A percentile compares a stretch with the other conserved stretches of the same genome.
Conservation (phyloP, 2,329 filamentous ascomycete species). For the Whalleya microplaca region DNA sequence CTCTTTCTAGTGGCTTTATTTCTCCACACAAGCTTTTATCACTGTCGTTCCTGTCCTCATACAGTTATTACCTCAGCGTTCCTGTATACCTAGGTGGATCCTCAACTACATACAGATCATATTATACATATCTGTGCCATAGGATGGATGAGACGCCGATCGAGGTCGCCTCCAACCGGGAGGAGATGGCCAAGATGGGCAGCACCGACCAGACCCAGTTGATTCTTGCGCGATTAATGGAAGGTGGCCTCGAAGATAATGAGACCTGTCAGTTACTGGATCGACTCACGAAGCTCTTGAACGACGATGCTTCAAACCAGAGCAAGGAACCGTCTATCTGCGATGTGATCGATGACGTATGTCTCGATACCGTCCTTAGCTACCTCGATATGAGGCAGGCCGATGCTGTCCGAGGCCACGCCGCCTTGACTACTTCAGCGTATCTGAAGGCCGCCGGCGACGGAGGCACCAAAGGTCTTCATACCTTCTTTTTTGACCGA, state of each 20-base stretch:
- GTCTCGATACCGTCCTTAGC: conserved; percentile 82
- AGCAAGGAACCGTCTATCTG: conserved; percentile 56
- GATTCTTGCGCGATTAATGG: conserved; percentile 86
- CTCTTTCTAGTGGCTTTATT: not conserved
- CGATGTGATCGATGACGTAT: conserved; percentile 70
- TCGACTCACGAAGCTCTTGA: conserved; percentile 62
- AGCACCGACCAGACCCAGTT: conserved; percentile 68
- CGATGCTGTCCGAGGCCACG: conserved; percentile 75
- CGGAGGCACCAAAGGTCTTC: conserved; percentile 70
- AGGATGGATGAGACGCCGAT: conserved; percentile 36
- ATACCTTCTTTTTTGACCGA: conserved; percentile 73
- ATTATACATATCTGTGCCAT: not conserved
- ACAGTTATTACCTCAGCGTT: too few species aligned
- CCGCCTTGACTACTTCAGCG: conserved; percentile 79
- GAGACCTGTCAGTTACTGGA: conserved; percentile 66
- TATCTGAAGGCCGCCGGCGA: conserved; percentile 79
- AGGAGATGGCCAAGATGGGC: conserved; percentile 32
- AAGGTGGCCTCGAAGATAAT: conserved; percentile 82
- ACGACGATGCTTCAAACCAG: conserved; percentile 53
- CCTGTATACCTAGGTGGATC: too few species aligned
- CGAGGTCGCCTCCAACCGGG: conserved; percentile 29
- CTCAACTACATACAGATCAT: not conserved
- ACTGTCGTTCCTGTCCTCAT: too few species aligned
- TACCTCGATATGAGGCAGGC: conserved; percentile 85
- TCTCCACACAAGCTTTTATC: not conserved